Evolutionary conservation across 805 yeast genomes (phyloP), one percentile per base, ranked within the genome.

Genomic region (Yarrowia sp.): DNA sequence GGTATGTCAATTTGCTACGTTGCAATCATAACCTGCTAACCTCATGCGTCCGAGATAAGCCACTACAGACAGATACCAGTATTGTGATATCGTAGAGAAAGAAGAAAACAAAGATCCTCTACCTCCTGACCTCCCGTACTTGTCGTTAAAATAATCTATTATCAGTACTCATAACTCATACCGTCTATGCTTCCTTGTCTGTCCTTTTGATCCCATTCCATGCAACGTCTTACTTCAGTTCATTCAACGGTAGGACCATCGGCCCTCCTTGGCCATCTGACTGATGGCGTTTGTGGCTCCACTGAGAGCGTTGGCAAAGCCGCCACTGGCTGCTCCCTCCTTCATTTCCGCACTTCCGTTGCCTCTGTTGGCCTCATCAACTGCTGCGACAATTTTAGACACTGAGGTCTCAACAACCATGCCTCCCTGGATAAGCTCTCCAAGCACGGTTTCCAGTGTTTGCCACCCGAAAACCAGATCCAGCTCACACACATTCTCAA

Each of bases 401-500:
- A 92, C 90, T 69, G 87, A 90, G 1, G 98, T 92, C 74, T 95
- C 99, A 41, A 95, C 89, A 8, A 95, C 99, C 96, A 95, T 88
- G 0, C 99, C 99, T 31, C 98, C 99, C 74, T 95, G 98, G 0
- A 95, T 87, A 38, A 95, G 88, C 71, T 95, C 98, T 71, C 72
- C 77, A 57, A 92, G 75, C 1, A 93, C 97, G 1, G 96, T 88
- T 74, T 93, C 96, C 36, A 93, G 78, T 5, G 92, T 96, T 76
- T 95, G 98, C 98, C 99, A 95, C 15, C 98, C 98, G 77, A 92
- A 93, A n/a, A 95, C 97, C 68, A 95, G 80, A 76, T 95, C 99
- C 70, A 95, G 80, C 74, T 95, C 99, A 75, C 97, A 92, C 7
- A 95, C 99, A 72, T 92, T 92, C 67, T 86, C 87, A 76, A 95